Evolutionary conservation across 352 stramenopile species (phyloP).

Genomic region (Phytophthora idaei): DNA sequence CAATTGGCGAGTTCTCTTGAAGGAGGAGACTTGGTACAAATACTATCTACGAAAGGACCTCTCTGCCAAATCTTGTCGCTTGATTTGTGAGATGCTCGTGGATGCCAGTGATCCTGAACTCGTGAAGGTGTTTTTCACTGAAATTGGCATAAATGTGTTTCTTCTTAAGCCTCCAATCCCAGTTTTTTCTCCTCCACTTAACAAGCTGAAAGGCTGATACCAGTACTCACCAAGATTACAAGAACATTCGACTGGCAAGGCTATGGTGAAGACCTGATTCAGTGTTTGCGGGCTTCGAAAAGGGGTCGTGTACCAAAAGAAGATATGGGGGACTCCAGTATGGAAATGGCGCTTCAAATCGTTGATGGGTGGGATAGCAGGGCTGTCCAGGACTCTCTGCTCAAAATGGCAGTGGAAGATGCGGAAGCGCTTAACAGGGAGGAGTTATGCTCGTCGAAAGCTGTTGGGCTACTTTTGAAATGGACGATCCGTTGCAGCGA

Average conservation of each 20-base stretch:
- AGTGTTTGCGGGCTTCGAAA: not conserved
- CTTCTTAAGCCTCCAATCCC: not conserved
- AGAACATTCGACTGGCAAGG: not conserved
- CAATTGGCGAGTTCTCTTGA: not conserved
- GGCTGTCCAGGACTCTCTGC: too few relatives aligned
- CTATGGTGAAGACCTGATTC: not conserved
- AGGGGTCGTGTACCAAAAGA: too few relatives aligned
- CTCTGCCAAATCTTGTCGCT: slow-evolving; percentile 13
- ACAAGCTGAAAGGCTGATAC: not conserved
- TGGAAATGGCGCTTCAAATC: not conserved
- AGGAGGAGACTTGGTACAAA: not conserved
- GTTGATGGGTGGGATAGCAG: not conserved
- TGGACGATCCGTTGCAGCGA: not conserved
- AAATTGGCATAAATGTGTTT: too few relatives aligned
- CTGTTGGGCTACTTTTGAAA: not conserved
- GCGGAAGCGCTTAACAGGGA: not conserved
- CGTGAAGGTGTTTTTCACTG: slow-evolving; percentile 14
- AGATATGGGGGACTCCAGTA: not conserved
- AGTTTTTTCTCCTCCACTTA: not conserved
- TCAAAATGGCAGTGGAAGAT: too few relatives aligned
- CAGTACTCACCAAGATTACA: not conserved
- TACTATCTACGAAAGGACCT: not conserved
- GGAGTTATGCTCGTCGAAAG: not conserved
- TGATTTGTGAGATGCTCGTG: slow-evolving; percentile 14
- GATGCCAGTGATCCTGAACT: slow-evolving; percentile 18